Evolutionary conservation across 2,329 filamentous ascomycete species (phyloP), one percentile per base, ranked within the genome.

Genomic region (Tolypocladium sp.): DNA sequence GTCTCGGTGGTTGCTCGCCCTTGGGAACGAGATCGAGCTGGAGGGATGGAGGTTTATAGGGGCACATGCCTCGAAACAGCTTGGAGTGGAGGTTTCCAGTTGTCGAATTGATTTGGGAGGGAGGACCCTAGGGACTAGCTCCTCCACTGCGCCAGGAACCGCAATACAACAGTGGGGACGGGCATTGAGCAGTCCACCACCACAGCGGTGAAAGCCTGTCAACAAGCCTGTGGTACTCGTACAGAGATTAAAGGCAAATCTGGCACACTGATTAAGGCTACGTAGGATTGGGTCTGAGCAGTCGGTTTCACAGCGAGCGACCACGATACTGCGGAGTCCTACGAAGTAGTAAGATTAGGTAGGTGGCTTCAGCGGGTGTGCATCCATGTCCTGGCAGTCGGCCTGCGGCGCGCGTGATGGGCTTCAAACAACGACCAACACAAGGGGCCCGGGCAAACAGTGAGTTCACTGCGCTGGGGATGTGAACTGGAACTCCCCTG

Each of bases 131-230:
- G 7, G 7, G 30, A 33, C 25, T 52, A 52, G 49, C 49, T 52
- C 27, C 46, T 30, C 44, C 44, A 49, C 27, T 51, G 46, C 27
- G 49, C 35, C 58, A 59, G 58, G 54, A 52, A 59, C 54, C 46
- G 46, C 46, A 55, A 59, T 53, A 54, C 58, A 59, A 25, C 27
- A 49, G 52, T 25, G 58, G 58, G 37, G 22, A 6, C 20, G 15
- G 27, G 56, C 42, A 12, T 15, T 20, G 35, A 27, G 41, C 27
- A 42, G 12, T 30, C 27, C 27, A n/a, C 49, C 49, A 51, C 46
- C 15, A 22, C 17, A 37, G 30, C 49, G 27, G 49, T 52, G 49
- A 52, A 20, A 3, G 46, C 46, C 37, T 38, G 37, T 38, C 37
- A 38, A 15, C 37, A 12, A 8, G 40, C 40, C 38, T 41, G 44